Conservation (phyloP, 2,329 filamentous ascomycete genomes). For the Cladophialophora chaetospira region DNA sequence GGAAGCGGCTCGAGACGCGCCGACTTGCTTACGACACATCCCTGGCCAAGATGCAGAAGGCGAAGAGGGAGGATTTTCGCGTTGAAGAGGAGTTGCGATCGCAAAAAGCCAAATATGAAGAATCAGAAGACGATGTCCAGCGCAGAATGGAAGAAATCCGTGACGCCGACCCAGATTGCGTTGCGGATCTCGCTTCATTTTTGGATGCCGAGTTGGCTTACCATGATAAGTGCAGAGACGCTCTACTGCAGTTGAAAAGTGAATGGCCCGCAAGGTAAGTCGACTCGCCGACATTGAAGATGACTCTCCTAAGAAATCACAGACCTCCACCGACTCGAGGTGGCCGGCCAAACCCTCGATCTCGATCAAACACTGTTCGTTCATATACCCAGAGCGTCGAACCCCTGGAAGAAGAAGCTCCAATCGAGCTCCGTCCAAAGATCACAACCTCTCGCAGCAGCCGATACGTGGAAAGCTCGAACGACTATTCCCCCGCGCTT, state of each 20-base stretch:
- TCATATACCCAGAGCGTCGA: constrained; percentile 64
- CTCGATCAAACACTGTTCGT: constrained; percentile 65
- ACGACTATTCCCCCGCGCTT: constrained; percentile 35
- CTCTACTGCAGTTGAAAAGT: constrained; percentile 69
- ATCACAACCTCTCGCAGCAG: constrained; percentile 53
- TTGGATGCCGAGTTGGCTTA: constrained; percentile 88
- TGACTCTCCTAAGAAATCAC: not conserved
- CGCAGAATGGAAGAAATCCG: constrained; percentile 96
- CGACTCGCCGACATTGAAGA: constrained; percentile 28
- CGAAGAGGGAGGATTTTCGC: constrained; percentile 89
- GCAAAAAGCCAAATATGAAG: constrained; percentile 94
- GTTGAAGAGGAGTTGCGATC: constrained; percentile 88
- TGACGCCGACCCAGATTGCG: constrained; percentile 81
- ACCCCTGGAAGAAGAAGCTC: constrained; percentile 58
- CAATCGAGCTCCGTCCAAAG: constrained; percentile 49
- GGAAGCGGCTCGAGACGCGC: constrained; percentile 91
- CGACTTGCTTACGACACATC: constrained; percentile 89
- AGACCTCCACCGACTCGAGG: constrained; percentile 29
- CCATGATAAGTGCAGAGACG: constrained; percentile 86
- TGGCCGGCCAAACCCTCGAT: constrained; percentile 51
- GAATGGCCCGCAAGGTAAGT: constrained; percentile 68
- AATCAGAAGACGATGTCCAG: constrained; percentile 87
- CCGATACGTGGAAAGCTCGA: constrained; percentile 41
- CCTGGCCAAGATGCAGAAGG: constrained; percentile 86
- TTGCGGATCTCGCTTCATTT: constrained; percentile 76